Conservation (phyloP, 225 moss, liverwort and hornwort genomes). For the Sphagnum tenellum region DNA sequence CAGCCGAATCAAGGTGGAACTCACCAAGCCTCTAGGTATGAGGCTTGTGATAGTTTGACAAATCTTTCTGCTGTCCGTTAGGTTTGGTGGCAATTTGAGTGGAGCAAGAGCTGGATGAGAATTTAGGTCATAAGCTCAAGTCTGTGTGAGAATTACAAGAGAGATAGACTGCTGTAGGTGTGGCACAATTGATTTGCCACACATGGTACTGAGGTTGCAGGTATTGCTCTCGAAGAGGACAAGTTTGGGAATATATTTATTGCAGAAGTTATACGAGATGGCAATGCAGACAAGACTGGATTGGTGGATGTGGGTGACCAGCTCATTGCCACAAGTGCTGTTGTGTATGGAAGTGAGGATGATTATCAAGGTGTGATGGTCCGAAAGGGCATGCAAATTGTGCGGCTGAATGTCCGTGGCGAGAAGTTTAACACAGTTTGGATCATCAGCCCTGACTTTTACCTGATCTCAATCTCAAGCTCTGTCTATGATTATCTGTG, state of each 20-base stretch:
- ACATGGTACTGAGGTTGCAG: constrained; percentile 8
- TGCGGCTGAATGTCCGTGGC: constrained; percentile 58
- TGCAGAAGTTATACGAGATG: constrained; percentile 48
- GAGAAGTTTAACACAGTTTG: constrained; percentile 65
- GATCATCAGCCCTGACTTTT: not conserved
- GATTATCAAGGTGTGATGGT: constrained; percentile 68
- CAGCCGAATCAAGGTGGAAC: constrained; percentile 64
- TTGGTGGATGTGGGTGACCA: constrained; percentile 58
- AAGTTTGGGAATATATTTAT: constrained; percentile 44
- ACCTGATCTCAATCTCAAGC: too few species aligned
- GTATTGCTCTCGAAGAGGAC: constrained; percentile 64
- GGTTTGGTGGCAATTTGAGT: not conserved
- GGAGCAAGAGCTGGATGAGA: not conserved
- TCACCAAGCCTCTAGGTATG: constrained; percentile 54
- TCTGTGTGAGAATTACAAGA: too few species aligned
- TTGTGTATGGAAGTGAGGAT: constrained; percentile 50
- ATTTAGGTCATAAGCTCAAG: not conserved
- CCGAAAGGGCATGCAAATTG: constrained; percentile 64
- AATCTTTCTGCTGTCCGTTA: not conserved
- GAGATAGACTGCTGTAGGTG: not conserved
- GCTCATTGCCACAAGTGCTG: constrained; percentile 62
- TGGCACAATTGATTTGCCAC: not conserved
- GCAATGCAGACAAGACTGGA: constrained; percentile 54
- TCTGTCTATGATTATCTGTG: not conserved
- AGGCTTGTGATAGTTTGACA: not conserved